Percentiles rank a stretch among this genome's conserved stretches.
These are phyloP conservation scores for Penicillium subrubescens DNA, from an alignment of 495 filamentous ascomycete species.

Conservation along the genomic window DNA sequence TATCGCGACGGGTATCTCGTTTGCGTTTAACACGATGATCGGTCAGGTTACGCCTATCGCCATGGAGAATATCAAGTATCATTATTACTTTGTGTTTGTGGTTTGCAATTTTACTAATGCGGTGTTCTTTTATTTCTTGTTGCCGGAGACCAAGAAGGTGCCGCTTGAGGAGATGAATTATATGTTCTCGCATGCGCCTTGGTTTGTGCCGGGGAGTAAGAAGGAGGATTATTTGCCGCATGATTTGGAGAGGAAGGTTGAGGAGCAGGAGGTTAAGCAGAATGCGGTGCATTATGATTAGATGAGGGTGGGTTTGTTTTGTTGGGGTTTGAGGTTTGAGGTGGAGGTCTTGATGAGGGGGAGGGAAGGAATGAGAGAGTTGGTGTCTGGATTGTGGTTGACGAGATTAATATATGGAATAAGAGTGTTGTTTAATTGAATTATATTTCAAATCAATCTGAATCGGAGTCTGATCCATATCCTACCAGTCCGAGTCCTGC, in stretches of 20 bases:
- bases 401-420: neutral
- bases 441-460: conserved; percentile 24
- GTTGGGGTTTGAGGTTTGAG: neutral
- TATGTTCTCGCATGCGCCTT: conserved; percentile 68
- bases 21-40: conserved; percentile 75
- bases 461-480: conserved; percentile 48
- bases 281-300: conserved; percentile 28
- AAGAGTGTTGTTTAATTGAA: neutral
- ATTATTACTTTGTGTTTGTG: conserved; percentile 60
- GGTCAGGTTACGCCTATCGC: conserved; percentile 68
- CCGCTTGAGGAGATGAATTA: conserved; percentile 73
- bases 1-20: conserved; percentile 64
- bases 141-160: conserved; percentile 66
- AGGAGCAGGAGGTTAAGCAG: conserved; percentile 42
- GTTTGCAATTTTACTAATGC: conserved; percentile 59
- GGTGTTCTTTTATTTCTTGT: conserved; percentile 62
- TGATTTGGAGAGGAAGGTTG: conserved; percentile 43
- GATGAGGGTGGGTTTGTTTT: neutral
- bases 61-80: conserved; percentile 52
- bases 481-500: conserved; percentile 29
- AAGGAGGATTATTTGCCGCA: conserved; percentile 41
- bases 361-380: neutral
- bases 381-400: neutral
- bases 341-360: neutral
- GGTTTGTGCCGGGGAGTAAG: conserved; percentile 57